phyloP scores from a whole-genome alignment of 2,329 filamentous ascomycete genomes.

The Xylariomycetidae sp. region DNA sequence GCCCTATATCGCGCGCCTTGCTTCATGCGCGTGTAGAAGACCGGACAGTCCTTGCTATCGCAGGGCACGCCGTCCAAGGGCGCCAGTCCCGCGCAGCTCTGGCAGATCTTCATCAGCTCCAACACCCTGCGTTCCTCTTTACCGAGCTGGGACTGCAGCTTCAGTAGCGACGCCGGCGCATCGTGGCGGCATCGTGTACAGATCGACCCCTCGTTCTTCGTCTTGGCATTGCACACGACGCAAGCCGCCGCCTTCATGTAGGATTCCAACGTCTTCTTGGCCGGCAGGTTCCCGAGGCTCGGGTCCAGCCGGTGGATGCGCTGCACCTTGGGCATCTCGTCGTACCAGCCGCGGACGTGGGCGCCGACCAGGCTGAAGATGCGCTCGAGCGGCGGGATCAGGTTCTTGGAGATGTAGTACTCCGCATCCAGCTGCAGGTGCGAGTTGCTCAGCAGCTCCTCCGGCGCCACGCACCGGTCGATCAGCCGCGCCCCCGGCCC shows the following conservation, averaged over 20 bases:
- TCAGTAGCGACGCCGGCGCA: conserved; percentile 55
- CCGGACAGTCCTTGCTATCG: conserved; percentile 86
- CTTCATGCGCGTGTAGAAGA: conserved; percentile 75
- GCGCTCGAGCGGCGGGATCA: conserved; percentile 89
- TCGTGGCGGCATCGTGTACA: conserved; percentile 54
- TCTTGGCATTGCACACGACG: conserved; percentile 63
- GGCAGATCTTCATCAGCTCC: conserved; percentile 67
- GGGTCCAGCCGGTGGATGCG: conserved; percentile 60
- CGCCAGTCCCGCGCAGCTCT: conserved; percentile 68
- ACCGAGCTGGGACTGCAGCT: conserved; percentile 56
- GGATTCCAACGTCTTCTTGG: conserved; percentile 77
- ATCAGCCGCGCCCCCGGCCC: conserved; percentile 79
- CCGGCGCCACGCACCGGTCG: conserved; percentile 85
- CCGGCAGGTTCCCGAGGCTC: conserved; percentile 22
- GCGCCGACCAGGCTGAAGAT: conserved; percentile 96
- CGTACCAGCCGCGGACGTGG: conserved; percentile 86
- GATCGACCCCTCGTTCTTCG: conserved; percentile 34
- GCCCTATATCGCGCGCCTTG: conserved; percentile 44
- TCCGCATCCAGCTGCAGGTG: conserved; percentile 82
- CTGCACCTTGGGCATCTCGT: conserved; percentile 91
- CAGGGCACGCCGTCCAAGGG: conserved; percentile 75
- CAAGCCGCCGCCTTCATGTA: conserved; percentile 82
- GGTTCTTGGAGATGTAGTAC: conserved; percentile 94
- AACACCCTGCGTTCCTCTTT: conserved; percentile 56
- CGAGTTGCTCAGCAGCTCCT: conserved; percentile 70